These are phyloP conservation scores for Monosporascus sp. DNA, from an alignment of 2,329 filamentous ascomycete genomes.

Conservation along the genomic window DNA sequence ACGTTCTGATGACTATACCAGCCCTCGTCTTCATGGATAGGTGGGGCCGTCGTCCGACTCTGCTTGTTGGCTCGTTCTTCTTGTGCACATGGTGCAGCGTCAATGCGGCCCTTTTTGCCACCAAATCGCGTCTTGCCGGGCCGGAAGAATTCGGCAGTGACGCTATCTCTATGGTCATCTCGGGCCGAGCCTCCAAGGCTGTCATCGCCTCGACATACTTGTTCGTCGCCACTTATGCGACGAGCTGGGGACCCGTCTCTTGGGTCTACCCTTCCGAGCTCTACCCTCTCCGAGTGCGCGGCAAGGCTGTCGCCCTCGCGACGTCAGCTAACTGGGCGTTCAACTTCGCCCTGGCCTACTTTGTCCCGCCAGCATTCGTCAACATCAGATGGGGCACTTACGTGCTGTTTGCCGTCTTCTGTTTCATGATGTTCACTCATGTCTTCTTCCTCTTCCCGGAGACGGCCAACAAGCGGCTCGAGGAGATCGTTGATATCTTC, in stretches of 20 bases:
- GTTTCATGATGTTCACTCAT: constrained; percentile 43
- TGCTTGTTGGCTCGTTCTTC: constrained; percentile 59
- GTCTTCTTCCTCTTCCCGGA: constrained; percentile 53
- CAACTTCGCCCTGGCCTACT: constrained; percentile 45
- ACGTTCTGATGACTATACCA: constrained; percentile 72
- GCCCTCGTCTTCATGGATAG: constrained; percentile 70
- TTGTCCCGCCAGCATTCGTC: constrained; percentile 40
- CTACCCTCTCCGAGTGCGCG: constrained; percentile 40
- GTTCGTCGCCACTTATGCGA: constrained; percentile 50
- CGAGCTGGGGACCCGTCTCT: constrained; percentile 38
- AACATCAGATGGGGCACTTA: constrained; percentile 48
- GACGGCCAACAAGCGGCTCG: constrained; percentile 49
- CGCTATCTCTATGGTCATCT: constrained; percentile 42
- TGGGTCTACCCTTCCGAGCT: constrained; percentile 45
- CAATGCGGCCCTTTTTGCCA: constrained; percentile 41
- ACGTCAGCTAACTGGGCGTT: constrained; percentile 48
- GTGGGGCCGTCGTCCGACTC: constrained; percentile 66
- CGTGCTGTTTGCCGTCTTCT: constrained; percentile 48
- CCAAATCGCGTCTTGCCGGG: constrained; percentile 32
- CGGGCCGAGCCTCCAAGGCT: constrained; percentile 45
- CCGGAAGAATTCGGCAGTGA: constrained; percentile 31
- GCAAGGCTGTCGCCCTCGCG: constrained; percentile 48
- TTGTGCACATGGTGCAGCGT: constrained; percentile 51
- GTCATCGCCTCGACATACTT: constrained; percentile 63
- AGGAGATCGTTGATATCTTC: constrained; percentile 48